Conservation (phyloP, 1,139 yeast species). For the Diutina siamensis region DNA sequence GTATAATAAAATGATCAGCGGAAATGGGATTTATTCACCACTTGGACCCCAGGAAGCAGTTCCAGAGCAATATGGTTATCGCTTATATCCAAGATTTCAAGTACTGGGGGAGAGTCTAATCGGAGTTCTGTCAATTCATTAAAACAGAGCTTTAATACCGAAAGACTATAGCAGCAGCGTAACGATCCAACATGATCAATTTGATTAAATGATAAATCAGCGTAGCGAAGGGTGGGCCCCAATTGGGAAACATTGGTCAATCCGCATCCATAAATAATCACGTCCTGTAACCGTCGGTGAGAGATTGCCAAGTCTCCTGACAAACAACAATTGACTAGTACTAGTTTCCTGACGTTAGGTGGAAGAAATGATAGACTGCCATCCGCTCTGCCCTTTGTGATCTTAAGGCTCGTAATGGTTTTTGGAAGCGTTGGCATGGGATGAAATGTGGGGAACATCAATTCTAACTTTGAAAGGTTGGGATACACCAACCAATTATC, state of each 20-base stretch:
- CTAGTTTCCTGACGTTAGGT: not conserved
- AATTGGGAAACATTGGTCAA: not conserved
- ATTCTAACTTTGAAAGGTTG: not conserved
- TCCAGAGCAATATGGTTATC: not conserved
- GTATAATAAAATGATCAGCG: not conserved
- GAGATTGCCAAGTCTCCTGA: not conserved
- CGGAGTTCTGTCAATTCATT: not conserved
- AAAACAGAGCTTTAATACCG: not conserved
- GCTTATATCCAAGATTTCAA: not conserved
- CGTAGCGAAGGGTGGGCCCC: not conserved
- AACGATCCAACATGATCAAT: not conserved
- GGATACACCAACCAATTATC: not conserved
- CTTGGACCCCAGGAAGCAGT: not conserved
- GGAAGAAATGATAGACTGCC: not conserved
- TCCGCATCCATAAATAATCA: not conserved
- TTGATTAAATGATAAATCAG: not conserved
- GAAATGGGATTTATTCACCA: not conserved
- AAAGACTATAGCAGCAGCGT: not conserved
- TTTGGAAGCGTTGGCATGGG: not conserved
- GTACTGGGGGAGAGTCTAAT: not conserved
- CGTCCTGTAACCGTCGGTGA: not conserved
- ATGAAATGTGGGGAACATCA: slow-evolving; percentile 1
- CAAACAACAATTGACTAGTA: not conserved
- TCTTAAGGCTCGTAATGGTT: not conserved
- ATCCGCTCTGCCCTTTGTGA: not conserved